These are phyloP conservation scores for Skeletonema menzelii DNA, from an alignment of 108 stramenopile species.

Conservation along the genomic window DNA sequence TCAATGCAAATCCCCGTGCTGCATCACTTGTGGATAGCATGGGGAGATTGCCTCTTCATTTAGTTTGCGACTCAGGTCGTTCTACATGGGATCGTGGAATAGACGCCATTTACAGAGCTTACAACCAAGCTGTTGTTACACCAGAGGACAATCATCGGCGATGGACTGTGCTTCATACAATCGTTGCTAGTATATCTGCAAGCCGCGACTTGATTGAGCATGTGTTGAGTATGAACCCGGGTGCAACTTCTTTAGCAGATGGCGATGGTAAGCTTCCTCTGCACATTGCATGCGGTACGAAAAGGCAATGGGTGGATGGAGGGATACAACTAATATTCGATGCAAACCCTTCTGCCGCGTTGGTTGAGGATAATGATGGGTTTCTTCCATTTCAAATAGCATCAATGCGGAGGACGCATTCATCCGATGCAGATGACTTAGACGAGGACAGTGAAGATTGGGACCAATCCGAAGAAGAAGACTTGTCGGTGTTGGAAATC, in stretches of 20 bases:
- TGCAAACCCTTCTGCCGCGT: constrained; percentile 61
- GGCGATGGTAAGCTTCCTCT: constrained; percentile 68
- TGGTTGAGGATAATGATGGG: constrained; percentile 43
- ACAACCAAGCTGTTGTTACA: constrained; percentile 26
- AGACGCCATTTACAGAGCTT: constrained; percentile 32
- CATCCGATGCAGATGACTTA: not conserved
- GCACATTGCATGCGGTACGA: constrained; percentile 69
- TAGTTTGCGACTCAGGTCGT: constrained; percentile 48
- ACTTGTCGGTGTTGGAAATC: constrained; percentile 30
- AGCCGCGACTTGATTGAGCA: constrained; percentile 51
- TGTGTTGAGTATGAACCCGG: constrained; percentile 57
- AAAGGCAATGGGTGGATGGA: constrained; percentile 61
- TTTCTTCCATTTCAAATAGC: constrained; percentile 68
- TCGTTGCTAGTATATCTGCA: constrained; percentile 57
- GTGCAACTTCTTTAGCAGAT: constrained; percentile 58
- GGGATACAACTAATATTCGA: constrained; percentile 59
- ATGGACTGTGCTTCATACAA: constrained; percentile 47
- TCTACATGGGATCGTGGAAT: constrained; percentile 45
- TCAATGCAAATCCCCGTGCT: constrained; percentile 64
- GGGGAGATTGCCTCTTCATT: constrained; percentile 60
- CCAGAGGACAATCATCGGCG: constrained; percentile 33
- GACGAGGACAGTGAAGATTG: not conserved
- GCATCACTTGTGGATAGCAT: constrained; percentile 32
- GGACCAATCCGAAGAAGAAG: constrained; percentile 2
- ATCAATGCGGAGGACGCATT: constrained; percentile 18